Percentiles rank a stretch among this genome's conserved stretches.
These are phyloP conservation scores for Phytophthora chlamydospora DNA, from an alignment of 352 stramenopile species.

Conservation along the genomic window DNA sequence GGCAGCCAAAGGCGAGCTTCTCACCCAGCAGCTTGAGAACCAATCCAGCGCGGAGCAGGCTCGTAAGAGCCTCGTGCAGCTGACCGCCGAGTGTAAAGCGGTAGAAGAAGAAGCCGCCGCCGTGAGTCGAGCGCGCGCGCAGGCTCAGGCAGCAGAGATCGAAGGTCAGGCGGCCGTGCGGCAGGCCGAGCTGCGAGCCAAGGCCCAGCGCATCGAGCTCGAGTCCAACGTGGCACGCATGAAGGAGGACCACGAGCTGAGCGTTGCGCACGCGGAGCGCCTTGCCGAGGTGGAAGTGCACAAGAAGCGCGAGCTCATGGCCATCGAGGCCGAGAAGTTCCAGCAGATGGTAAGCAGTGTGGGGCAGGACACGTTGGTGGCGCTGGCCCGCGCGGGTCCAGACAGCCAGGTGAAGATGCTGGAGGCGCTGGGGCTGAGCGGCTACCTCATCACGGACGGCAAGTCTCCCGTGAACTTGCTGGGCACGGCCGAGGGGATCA, in stretches of 20 bases:
- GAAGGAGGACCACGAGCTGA: slow-evolving; percentile 69
- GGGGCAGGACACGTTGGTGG: slow-evolving; percentile 77
- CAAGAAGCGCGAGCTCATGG: slow-evolving; percentile 83
- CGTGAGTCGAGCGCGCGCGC: slow-evolving; percentile 64
- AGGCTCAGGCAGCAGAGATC: slow-evolving; percentile 74
- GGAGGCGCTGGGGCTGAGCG: slow-evolving; percentile 73
- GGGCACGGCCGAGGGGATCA: slow-evolving; percentile 74
- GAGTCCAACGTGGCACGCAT: slow-evolving; percentile 57
- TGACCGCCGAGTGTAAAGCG: slow-evolving; percentile 72
- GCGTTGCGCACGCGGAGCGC: slow-evolving; percentile 59
- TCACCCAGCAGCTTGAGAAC: slow-evolving; percentile 84
- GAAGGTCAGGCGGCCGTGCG: slow-evolving; percentile 71
- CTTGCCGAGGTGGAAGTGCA: slow-evolving; percentile 70
- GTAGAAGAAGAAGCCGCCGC: slow-evolving; percentile 71
- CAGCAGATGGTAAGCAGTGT: slow-evolving; percentile 82
- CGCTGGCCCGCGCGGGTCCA: slow-evolving; percentile 69
- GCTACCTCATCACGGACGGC: slow-evolving; percentile 85
- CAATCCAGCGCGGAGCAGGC: slow-evolving; percentile 73
- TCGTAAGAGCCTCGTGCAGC: slow-evolving; percentile 77
- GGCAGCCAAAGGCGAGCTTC: slow-evolving; percentile 70
- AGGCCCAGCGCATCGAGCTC: slow-evolving; percentile 77
- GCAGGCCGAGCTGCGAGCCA: slow-evolving; percentile 66
- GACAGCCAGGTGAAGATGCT: slow-evolving; percentile 86
- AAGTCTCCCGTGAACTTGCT: slow-evolving; percentile 84
- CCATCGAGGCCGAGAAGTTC: slow-evolving; percentile 83